Conservation (phyloP, 164 flowering plant genomes). For the Vitis rupestris region DNA sequence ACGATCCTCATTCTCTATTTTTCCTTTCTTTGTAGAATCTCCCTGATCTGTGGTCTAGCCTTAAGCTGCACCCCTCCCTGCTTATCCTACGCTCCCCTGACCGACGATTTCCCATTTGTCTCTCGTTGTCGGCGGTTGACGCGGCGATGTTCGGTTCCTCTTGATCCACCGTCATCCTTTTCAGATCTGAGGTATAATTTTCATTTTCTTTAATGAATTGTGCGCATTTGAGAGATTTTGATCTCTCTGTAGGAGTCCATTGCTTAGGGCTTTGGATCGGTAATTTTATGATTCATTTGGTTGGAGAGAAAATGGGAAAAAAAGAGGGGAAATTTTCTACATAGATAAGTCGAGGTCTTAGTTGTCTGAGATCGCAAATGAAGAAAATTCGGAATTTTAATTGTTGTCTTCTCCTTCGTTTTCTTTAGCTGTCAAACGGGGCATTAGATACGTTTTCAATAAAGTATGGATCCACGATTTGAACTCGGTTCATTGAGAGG, state of each 20-base stretch:
- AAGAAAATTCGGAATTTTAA: too few relatives aligned
- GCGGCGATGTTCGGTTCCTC: background rate
- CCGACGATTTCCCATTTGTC: background rate
- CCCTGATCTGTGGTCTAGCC: background rate
- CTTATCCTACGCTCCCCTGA: background rate
- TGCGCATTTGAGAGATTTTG: too few relatives aligned
- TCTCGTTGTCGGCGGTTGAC: background rate
- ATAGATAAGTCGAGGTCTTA: too few relatives aligned
- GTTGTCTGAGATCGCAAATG: too few relatives aligned
- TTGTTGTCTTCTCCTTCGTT: too few relatives aligned
- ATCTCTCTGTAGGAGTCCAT: background rate
- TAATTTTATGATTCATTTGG: background rate
- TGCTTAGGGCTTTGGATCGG: background rate
- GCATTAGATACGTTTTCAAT: too few relatives aligned
- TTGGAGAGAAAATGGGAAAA: too few relatives aligned
- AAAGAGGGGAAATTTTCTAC: too few relatives aligned
- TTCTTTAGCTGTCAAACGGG: too few relatives aligned
- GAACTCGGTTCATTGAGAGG: too few relatives aligned
- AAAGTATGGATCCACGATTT: too few relatives aligned
- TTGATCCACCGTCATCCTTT: constrained; percentile 11
- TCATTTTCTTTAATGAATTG: background rate
- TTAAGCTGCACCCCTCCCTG: background rate
- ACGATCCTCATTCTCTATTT: background rate
- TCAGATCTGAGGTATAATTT: constrained; percentile 35
- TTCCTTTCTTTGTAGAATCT: background rate